Evolutionary conservation across 1,284 basidiomycete species (phyloP).

Genomic region (Ustilago cynodontis): DNA sequence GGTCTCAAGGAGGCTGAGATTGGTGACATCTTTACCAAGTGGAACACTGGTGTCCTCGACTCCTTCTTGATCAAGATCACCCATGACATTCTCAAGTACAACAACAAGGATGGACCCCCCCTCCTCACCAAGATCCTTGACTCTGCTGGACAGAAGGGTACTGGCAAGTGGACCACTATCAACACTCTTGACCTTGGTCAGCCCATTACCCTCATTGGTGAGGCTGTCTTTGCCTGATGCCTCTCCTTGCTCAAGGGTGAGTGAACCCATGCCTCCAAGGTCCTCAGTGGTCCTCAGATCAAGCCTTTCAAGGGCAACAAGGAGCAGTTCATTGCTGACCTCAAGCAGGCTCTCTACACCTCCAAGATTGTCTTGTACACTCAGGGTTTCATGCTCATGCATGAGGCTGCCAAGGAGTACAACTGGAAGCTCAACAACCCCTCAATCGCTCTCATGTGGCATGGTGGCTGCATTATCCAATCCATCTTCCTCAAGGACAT

Average conservation of each 20-base stretch:
- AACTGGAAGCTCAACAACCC: conserved; percentile 79
- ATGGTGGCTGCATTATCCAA: conserved; percentile 97
- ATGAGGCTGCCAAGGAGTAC: conserved; percentile 96
- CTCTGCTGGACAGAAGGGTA: conserved; percentile 95
- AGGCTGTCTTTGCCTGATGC: conserved; percentile 99
- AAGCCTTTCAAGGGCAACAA: too few species aligned
- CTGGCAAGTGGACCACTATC: conserved; percentile 99
- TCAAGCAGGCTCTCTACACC: conserved; percentile 98
- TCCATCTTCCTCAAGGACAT: conserved; percentile 71
- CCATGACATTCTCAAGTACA: conserved; percentile 72
- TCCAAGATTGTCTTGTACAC: conserved; percentile 91
- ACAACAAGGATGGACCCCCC: conserved; percentile 96
- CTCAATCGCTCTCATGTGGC: conserved; percentile 99
- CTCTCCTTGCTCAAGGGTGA: conserved; percentile 98
- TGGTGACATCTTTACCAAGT: conserved; percentile 72
- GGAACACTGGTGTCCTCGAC: conserved; percentile 99
- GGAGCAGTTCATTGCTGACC: conserved; percentile 98
- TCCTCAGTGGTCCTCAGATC: conserved; percentile 87
- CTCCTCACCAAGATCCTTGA: conserved; percentile 86
- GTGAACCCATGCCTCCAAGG: conserved; percentile 90
- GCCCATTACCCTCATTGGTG: conserved; percentile 89
- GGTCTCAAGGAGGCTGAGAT: conserved; percentile 72
- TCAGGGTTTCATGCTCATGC: too few species aligned
- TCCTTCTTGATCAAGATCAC: conserved; percentile 97
- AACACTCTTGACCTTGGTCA: conserved; percentile 93